These are phyloP conservation scores for Wallacemonas rigidus DNA, from an alignment of 208 protist species.

Conservation along the genomic window DNA sequence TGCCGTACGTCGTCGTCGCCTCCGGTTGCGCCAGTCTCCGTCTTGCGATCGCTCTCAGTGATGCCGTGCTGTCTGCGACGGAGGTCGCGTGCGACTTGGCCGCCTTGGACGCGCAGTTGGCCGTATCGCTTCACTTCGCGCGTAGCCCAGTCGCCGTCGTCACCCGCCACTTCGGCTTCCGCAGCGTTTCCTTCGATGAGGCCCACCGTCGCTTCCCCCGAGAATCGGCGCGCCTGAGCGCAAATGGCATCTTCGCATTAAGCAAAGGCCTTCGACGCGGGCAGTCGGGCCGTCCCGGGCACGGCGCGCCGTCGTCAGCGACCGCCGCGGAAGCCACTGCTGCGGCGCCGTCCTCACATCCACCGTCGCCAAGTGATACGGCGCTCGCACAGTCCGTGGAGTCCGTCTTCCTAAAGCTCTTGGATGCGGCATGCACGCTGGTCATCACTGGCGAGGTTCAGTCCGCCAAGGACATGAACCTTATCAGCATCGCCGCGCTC, in stretches of 20 bases:
- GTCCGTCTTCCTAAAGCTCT: constrained; percentile 32
- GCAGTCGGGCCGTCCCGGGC: too few relatives aligned
- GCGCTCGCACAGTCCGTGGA: neutral
- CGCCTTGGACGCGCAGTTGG: constrained; percentile 8
- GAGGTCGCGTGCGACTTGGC: neutral
- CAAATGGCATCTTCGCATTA: constrained; percentile 7
- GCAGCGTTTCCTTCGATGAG: constrained; percentile 10
- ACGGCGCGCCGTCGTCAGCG: neutral
- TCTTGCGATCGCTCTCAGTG: neutral
- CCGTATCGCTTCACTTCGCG: neutral
- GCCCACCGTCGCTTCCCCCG: constrained; percentile 9
- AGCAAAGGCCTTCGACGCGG: constrained; percentile 2
- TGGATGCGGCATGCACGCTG: constrained; percentile 49
- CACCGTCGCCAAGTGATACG: too few relatives aligned
- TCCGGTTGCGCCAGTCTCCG: neutral
- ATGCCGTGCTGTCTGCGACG: neutral
- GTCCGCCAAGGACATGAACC: constrained; percentile 43
- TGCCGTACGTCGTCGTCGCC: constrained; percentile 7
- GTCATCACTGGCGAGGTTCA: constrained; percentile 34
- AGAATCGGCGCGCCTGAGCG: neutral
- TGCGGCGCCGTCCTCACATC: neutral
- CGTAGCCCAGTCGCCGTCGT: constrained; percentile 10
- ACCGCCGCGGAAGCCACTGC: neutral
- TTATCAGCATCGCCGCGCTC: constrained; percentile 56
- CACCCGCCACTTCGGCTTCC: constrained; percentile 15